These are phyloP conservation scores for Trichoderma erinaceum DNA, from an alignment of 495 filamentous ascomycete species.

Conservation along the genomic window DNA sequence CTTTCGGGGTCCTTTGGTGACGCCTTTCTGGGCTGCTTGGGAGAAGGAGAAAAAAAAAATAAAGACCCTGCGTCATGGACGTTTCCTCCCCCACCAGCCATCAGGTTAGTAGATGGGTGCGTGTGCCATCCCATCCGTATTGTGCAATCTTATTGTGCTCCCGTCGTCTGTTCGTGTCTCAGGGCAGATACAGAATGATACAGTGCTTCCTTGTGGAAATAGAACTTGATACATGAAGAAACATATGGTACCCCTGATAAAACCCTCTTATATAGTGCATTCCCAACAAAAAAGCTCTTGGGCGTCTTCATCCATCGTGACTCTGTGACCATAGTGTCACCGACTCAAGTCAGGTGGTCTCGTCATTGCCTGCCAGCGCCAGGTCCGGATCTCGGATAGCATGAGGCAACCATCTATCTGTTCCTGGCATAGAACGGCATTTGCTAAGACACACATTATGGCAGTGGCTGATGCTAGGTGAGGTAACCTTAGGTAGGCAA, in stretches of 20 bases:
- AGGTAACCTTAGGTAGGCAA: not conserved
- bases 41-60: not conserved
- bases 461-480: not conserved
- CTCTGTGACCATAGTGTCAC: conserved; percentile 12
- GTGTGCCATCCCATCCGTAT: conserved; percentile 4
- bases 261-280: not conserved
- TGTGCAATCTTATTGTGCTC: not conserved
- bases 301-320: not conserved
- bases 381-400: not conserved
- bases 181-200: not conserved
- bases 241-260: not conserved
- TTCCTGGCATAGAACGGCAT: not conserved
- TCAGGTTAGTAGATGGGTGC: not conserved
- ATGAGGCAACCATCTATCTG: not conserved
- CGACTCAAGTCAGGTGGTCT: conserved; percentile 8
- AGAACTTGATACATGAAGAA: not conserved
- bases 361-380: not conserved
- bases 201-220: not conserved
- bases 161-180: not conserved
- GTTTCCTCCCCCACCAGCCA: not conserved
- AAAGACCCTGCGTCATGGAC: not conserved
- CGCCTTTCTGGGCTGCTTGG: not conserved
- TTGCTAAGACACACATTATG: not conserved
- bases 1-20: not conserved
- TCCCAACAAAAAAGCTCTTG: not conserved